These are phyloP conservation scores for Colletotrichum neosansevieriae DNA, from an alignment of 2,329 filamentous ascomycete genomes.

Conservation along the genomic window DNA sequence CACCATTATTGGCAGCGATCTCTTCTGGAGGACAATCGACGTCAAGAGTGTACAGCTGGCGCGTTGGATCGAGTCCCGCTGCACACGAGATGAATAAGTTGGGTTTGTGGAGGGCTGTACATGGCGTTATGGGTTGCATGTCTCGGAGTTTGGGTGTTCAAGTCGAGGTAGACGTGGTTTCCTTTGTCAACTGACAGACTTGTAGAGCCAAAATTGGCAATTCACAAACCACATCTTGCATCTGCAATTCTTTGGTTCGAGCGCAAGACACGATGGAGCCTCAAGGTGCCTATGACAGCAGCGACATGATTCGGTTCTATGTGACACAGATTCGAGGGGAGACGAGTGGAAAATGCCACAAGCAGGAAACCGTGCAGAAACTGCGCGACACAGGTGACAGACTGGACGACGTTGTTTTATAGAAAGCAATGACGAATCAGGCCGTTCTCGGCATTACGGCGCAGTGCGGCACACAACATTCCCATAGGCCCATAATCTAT, in stretches of 20 bases:
- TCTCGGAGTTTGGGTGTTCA: constrained; percentile 15
- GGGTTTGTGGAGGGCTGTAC: neutral
- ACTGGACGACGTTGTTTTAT: constrained; percentile 9
- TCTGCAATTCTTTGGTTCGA: neutral
- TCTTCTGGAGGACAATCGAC: constrained; percentile 71
- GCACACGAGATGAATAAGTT: constrained; percentile 32
- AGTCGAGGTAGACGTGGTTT: constrained; percentile 10
- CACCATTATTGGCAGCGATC: constrained; percentile 67
- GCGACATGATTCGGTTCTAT: neutral
- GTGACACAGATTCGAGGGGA: neutral
- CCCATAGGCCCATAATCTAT: too few relatives aligned
- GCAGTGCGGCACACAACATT: too few relatives aligned
- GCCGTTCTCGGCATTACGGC: neutral
- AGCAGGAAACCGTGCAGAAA: neutral
- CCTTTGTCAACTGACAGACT: constrained; percentile 8
- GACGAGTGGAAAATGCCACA: neutral
- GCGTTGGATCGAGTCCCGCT: constrained; percentile 58
- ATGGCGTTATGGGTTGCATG: constrained; percentile 2
- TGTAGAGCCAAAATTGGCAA: constrained; percentile 9
- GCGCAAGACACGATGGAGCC: neutral
- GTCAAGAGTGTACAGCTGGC: constrained; percentile 58
- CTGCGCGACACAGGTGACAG: neutral
- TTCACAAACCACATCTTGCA: neutral
- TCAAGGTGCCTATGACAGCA: neutral
- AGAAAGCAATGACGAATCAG: neutral